A percentile compares a stretch with the other conserved stretches of the same genome.
Conservation (phyloP, 257 asterid species). For the Solanum verrucosum region DNA sequence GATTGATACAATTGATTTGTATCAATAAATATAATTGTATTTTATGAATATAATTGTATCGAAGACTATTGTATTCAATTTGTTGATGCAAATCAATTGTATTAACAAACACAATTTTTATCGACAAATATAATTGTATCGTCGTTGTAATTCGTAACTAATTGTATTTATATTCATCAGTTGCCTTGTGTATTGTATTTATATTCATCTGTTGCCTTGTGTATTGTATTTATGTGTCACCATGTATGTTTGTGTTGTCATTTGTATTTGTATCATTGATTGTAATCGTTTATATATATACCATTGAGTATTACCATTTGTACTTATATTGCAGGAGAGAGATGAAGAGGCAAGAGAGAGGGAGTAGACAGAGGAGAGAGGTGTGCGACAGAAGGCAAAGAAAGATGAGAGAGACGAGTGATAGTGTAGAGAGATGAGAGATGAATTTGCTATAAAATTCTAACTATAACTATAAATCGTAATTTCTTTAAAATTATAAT, state of each 20-base stretch:
- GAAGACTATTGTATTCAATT: background rate
- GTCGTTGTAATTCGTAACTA: background rate
- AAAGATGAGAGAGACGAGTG: background rate
- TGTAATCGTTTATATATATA: too few species aligned
- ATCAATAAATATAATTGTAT: too few species aligned
- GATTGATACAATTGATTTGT: too few species aligned
- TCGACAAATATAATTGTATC: background rate
- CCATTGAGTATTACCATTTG: background rate
- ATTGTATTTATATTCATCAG: too few species aligned
- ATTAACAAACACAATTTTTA: too few species aligned
- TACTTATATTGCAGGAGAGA: background rate
- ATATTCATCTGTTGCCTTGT: background rate
- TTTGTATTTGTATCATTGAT: too few species aligned
- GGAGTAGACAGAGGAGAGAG: background rate
- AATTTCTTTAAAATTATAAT: too few species aligned
- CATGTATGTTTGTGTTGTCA: background rate
- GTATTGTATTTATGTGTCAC: too few species aligned
- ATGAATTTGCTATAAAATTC: background rate
- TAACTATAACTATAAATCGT: too few species aligned
- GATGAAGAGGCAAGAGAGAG: background rate
- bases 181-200: too few species aligned
- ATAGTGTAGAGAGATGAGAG: background rate
- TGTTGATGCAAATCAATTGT: background rate
- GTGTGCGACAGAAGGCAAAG: background rate
- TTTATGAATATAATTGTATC: background rate